Evolutionary conservation across 495 filamentous ascomycete genomes (phyloP), one percentile per base, ranked within the genome.

Genomic region (Lichenothelia convexa): DNA sequence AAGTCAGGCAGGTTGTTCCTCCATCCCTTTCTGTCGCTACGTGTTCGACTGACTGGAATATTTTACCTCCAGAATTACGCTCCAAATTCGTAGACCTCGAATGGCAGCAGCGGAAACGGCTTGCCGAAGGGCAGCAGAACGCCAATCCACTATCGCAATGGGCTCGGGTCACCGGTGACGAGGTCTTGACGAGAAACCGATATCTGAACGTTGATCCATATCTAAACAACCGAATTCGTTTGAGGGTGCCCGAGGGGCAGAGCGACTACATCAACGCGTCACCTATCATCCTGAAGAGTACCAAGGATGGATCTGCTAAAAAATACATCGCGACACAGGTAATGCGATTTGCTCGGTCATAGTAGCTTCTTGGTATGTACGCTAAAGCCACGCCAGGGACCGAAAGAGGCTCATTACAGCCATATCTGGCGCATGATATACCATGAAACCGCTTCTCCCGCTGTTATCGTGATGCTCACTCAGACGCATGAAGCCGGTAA

Each of bases 351-450:
- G 57, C 16, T 20, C 16, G 13, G 8, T 38, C n/a, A 20, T 18
- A 15, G 21, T 27, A 27, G 9, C 24, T 16, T 11, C 29, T 30
- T 30, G 2, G 4, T 17, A 5, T 4, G 18, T n/a, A n/a, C n/a
- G n/a, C n/a, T n/a, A n/a, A n/a, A n/a, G n/a, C n/a, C n/a, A n/a
- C n/a, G 7, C 13, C 60, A 93, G 67, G 87, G 86, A 6, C 89
- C 89, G 1, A 94, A 86, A 54, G 53, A 64, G 42, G 62, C 66
- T 5, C 70, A 68, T 3, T 62, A 74, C 24, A 67, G 74, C 43
- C 80, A 93, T 48, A 78, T 91, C 30, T 99, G 87, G 84, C 81
- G 89, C 44, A 99, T 99, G 89, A 62, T 93, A 19, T 82, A 82
- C 57, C 75, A 92, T 39, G 83, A 94, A 57, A 75, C 74, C 18